A percentile compares a stretch with the other conserved stretches of the same genome.
Evolutionary conservation across 2,329 filamentous ascomycete genomes (phyloP).

Genomic region (Pseudogymnoascus sp.): DNA sequence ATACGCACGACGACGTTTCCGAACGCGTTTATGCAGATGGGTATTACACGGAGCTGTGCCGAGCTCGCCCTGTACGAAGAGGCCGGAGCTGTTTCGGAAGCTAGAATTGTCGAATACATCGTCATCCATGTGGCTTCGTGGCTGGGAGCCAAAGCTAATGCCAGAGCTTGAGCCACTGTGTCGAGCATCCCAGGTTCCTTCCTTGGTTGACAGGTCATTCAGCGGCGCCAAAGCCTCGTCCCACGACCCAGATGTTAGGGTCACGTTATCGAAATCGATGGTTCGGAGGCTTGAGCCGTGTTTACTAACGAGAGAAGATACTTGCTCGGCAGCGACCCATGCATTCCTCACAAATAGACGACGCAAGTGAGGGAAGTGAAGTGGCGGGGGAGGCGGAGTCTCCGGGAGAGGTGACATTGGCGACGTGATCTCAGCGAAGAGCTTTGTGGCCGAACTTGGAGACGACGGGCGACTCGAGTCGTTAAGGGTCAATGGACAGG

Average conservation of each 20-base stretch:
- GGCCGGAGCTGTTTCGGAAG: background rate
- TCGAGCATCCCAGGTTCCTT: constrained; percentile 9
- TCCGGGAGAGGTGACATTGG: constrained; percentile 57
- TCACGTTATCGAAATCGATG: constrained; percentile 73
- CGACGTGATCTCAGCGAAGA: constrained; percentile 58
- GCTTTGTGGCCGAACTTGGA: constrained; percentile 56
- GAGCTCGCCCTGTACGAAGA: background rate
- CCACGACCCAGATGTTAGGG: constrained; percentile 67
- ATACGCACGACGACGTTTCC: background rate
- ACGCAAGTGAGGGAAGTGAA: constrained; percentile 61
- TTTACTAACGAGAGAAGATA: constrained; percentile 58
- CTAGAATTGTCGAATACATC: background rate
- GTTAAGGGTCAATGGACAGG: constrained; percentile 63
- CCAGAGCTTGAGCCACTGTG: constrained; percentile 14
- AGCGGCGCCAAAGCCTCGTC: constrained; percentile 74
- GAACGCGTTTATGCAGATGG: background rate
- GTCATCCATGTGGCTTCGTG: constrained; percentile 8
- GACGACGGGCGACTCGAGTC: constrained; percentile 27
- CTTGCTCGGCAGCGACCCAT: constrained; percentile 62
- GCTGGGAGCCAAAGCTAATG: background rate
- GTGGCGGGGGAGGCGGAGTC: constrained; percentile 44
- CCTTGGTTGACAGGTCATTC: constrained; percentile 24
- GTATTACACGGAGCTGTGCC: background rate
- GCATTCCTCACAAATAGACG: constrained; percentile 67
- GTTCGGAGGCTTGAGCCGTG: constrained; percentile 65